phyloP scores from a whole-genome alignment of 2,329 filamentous ascomycete species.

The Cercospora sp. region DNA sequence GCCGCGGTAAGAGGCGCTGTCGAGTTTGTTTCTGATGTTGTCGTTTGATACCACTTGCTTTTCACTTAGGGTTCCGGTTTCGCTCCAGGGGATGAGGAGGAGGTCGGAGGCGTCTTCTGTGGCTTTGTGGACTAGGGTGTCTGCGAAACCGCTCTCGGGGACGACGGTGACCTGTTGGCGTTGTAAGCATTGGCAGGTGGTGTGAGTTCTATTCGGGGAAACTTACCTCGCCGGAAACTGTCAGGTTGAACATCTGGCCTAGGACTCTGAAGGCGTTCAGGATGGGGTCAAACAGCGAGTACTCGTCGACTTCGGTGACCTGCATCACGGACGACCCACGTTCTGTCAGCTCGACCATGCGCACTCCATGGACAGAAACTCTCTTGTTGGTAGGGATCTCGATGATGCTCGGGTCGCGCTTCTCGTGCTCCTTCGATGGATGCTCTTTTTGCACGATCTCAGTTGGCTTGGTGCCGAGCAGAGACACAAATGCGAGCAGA shows the following conservation, averaged over 20 bases:
- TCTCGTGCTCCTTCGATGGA: conserved; percentile 34
- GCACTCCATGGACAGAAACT: conserved; percentile 70
- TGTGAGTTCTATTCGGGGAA: too few relatives aligned
- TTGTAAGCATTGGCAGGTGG: background rate
- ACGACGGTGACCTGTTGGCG: conserved; percentile 62
- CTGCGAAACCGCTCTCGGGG: conserved; percentile 74
- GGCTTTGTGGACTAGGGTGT: conserved; percentile 69
- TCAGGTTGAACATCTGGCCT: conserved; percentile 78
- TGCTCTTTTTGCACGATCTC: conserved; percentile 44
- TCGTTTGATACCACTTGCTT: conserved; percentile 53
- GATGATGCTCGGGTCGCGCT: conserved; percentile 12
- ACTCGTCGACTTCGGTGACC: conserved; percentile 78
- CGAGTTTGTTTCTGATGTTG: conserved; percentile 61
- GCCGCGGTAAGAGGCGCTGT: conserved; percentile 63
- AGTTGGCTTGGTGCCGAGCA: conserved; percentile 63
- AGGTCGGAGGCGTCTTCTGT: conserved; percentile 59
- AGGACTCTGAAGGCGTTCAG: conserved; percentile 90
- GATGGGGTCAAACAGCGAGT: conserved; percentile 68
- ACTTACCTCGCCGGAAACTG: conserved; percentile 67
- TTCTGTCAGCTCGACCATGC: conserved; percentile 83
- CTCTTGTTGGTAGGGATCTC: conserved; percentile 10
- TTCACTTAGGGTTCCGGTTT: conserved; percentile 74
- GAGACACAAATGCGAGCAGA: conserved; percentile 76
- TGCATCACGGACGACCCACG: conserved; percentile 95
- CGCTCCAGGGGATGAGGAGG: conserved; percentile 86